Evolutionary conservation across 176 grass and related monocot genomes (phyloP).

Genomic region (Bothriochloa decipiens): DNA sequence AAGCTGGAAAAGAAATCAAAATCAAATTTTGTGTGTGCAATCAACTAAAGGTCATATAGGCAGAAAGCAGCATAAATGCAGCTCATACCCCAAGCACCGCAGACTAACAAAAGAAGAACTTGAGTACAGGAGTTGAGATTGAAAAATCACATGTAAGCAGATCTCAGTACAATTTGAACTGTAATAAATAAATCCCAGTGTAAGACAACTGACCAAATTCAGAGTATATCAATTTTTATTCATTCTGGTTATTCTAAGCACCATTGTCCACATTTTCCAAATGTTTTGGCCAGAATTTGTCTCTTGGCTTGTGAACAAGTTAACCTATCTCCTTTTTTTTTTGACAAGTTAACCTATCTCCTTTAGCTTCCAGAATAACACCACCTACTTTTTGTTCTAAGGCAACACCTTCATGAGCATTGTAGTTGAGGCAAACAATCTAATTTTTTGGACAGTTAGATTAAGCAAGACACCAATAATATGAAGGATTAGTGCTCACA

Average conservation of each 20-base stretch:
- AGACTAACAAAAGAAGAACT: not conserved
- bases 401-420: not conserved
- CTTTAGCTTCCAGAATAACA: not conserved
- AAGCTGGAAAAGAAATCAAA: not conserved
- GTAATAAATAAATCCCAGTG: not conserved
- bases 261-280: not conserved
- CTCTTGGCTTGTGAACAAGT: no score
- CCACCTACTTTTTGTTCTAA: conserved; percentile 18
- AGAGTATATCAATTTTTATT: not conserved
- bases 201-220: not conserved
- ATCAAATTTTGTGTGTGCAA: not conserved
- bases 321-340: not conserved
- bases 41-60: not conserved
- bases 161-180: not conserved
- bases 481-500: not conserved
- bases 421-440: not conserved
- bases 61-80: not conserved
- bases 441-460: not conserved
- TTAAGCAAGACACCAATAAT: not conserved
- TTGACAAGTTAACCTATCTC: not conserved
- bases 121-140: not conserved
- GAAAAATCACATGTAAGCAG: conserved; percentile 21
- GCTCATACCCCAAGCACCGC: conserved; percentile 5
- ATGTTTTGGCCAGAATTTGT: not conserved
- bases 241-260: conserved; percentile 1